Base-by-base conservation (phyloP, 176 grass and related monocot genomes). In the Oryza glaberrima region DNA sequence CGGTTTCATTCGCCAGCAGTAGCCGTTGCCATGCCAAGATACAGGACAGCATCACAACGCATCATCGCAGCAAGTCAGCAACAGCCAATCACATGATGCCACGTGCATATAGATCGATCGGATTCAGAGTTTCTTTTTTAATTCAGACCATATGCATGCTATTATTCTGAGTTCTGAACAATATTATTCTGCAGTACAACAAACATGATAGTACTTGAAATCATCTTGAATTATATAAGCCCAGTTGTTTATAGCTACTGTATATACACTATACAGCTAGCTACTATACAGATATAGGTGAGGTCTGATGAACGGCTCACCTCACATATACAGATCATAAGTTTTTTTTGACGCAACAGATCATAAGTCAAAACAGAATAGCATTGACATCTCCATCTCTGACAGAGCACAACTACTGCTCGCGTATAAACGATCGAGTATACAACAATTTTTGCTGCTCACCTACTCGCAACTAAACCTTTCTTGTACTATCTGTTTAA, bases 401-500 rank as follows among this genome's bases (percentile, higher is more conserved):
- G 20, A 63, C 58, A 63, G 7, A 8, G 56, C 56, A 11, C 58
- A 22, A 63, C 58, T 63, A 63, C 58, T 63, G 20, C 20, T n/a
- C 19, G 17, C 52, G 20, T 23, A 22, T 3, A 63, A 10, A 22
- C 9, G 20, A 63, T 63, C 58, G 10, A 23, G 3, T 23, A 10
- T 63, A 63, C 58, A 63, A 19, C 9, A 63, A 22, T 63, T 63
- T 63, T 63, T 20, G 36, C 58, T 63, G 58, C 35, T 70, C 65
- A 34, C 74, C 83, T n/a, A 70, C 83, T 69, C 56, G 35, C 83
- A 69, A 84, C 72, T 84, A 6, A 45, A 11, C 58, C 58, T 63
- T 11, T 11, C 0, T 22, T 63, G 13, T 63, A 63, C 58, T 10
- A 11, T 10, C 4, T 63, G 19, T 22, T 9, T 6, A n/a, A 60